Percentiles rank a stretch among this genome's conserved stretches.
phyloP scores from a whole-genome alignment of 1,284 basidiomycete genomes.

The Naganishia sp. region DNA sequence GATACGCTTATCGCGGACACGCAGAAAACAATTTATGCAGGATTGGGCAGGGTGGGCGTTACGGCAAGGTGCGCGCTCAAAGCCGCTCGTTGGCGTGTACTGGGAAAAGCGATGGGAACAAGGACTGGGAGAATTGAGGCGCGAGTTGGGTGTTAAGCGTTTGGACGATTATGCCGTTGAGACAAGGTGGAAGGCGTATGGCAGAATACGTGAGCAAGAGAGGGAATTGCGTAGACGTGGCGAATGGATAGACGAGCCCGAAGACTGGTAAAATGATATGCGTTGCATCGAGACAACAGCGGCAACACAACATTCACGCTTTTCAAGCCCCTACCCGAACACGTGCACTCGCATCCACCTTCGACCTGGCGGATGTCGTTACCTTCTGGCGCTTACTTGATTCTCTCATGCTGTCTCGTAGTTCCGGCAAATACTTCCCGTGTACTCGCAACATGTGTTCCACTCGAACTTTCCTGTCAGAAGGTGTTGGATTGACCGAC shows the following conservation, averaged over 20 bases:
- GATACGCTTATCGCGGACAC: slow-evolving; percentile 44
- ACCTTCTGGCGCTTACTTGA: slow-evolving; percentile 11
- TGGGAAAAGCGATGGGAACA: slow-evolving; percentile 96
- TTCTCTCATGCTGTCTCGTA: slow-evolving; percentile 6
- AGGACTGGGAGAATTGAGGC: slow-evolving; percentile 74
- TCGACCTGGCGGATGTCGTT: not conserved
- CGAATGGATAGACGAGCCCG: slow-evolving; percentile 53
- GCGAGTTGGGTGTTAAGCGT: slow-evolving; percentile 69
- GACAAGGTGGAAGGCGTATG: slow-evolving; percentile 53
- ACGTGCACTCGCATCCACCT: not conserved
- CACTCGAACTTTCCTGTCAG: not conserved
- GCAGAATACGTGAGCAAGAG: slow-evolving; percentile 51
- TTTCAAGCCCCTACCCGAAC: too few relatives aligned
- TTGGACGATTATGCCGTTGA: slow-evolving; percentile 45
- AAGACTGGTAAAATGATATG: slow-evolving; percentile 45
- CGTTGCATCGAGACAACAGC: not conserved
- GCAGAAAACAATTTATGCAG: slow-evolving; percentile 45
- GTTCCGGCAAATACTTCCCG: not conserved
- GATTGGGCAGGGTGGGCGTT: slow-evolving; percentile 92
- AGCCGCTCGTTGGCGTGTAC: slow-evolving; percentile 82
- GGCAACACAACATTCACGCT: too few relatives aligned
- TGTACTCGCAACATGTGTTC: not conserved
- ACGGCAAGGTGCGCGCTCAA: slow-evolving; percentile 70
- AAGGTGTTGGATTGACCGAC: not conserved
- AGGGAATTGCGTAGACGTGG: slow-evolving; percentile 47